phyloP scores from a whole-genome alignment of 2,329 filamentous ascomycete genomes.

The Penicillium expansum region DNA sequence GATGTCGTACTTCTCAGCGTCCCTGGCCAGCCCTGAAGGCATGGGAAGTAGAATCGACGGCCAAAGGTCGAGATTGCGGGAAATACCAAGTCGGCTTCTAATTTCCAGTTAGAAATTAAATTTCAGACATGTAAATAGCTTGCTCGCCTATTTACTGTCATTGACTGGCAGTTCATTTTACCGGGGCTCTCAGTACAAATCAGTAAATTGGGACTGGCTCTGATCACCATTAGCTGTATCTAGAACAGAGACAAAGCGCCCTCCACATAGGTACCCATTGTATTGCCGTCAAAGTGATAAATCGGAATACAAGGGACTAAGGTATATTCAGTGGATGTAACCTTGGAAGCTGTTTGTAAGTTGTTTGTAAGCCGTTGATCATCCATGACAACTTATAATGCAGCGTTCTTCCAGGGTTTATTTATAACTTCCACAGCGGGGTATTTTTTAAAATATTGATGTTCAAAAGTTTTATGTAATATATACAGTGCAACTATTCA shows the following conservation, averaged over 20 bases:
- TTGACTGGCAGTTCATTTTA: slow-evolving; percentile 81
- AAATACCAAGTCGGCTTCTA: slow-evolving; percentile 81
- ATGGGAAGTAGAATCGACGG: slow-evolving; percentile 75
- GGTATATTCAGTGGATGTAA: neutral
- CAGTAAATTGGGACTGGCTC: slow-evolving; percentile 59
- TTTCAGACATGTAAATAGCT: neutral
- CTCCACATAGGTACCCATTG: neutral
- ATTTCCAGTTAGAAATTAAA: neutral
- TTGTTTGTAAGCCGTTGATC: neutral
- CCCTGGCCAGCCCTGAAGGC: slow-evolving; percentile 67
- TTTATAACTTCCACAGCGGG: too few relatives aligned
- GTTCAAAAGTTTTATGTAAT: too few relatives aligned
- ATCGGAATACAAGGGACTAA: neutral
- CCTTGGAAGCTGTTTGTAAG: neutral
- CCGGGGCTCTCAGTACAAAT: slow-evolving; percentile 74
- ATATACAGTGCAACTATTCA: neutral
- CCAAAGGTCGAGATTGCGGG: slow-evolving; percentile 86
- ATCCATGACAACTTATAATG: neutral
- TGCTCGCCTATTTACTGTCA: slow-evolving; percentile 71
- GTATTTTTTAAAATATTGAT: too few relatives aligned
- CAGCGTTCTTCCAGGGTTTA: too few relatives aligned
- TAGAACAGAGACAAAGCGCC: too few relatives aligned
- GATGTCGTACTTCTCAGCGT: slow-evolving; percentile 73
- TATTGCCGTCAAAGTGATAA: neutral
- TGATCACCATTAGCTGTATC: slow-evolving; percentile 57